These are phyloP conservation scores for Eragrostis tef DNA, from an alignment of 202 grass and related monocot species.

Conservation along the genomic window DNA sequence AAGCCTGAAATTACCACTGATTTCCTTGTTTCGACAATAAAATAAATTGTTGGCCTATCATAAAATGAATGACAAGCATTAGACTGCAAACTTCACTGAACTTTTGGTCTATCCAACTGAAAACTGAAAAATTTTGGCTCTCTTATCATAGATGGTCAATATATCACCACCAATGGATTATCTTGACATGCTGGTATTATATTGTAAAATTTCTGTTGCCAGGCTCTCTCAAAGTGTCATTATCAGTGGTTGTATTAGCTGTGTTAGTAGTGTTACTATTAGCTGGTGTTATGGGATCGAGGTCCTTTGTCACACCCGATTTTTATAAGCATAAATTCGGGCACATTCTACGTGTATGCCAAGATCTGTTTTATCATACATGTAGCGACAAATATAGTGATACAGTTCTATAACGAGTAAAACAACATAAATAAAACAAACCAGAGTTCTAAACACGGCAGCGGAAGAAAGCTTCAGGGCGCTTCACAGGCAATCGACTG, in stretches of 20 bases:
- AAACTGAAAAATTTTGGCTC: background rate
- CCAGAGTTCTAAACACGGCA: too few relatives aligned
- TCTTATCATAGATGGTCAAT: conserved; percentile 15
- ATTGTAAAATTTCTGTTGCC: conserved; percentile 12
- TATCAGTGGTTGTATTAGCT: conserved; percentile 12
- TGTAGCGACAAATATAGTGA: too few relatives aligned
- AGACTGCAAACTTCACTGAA: conserved; percentile 7
- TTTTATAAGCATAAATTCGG: too few relatives aligned
- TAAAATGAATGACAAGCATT: conserved; percentile 28
- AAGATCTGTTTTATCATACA: too few relatives aligned
- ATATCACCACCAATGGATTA: background rate
- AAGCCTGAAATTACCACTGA: background rate
- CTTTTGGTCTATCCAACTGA: conserved; percentile 4
- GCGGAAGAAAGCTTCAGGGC: too few relatives aligned
- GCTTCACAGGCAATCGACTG: too few relatives aligned
- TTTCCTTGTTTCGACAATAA: background rate
- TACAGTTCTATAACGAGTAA: too few relatives aligned
- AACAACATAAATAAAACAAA: too few relatives aligned
- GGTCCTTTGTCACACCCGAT: too few relatives aligned
- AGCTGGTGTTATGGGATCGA: conserved; percentile 25
- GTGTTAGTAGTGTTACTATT: background rate
- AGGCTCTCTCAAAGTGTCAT: background rate
- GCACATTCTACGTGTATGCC: too few relatives aligned
- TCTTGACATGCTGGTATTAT: conserved; percentile 22
- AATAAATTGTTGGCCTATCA: background rate